Percentiles rank a stretch among this genome's conserved stretches.
Evolutionary conservation across 208 protist species (phyloP).

Genomic region (Trypanosoma platydactyli): DNA sequence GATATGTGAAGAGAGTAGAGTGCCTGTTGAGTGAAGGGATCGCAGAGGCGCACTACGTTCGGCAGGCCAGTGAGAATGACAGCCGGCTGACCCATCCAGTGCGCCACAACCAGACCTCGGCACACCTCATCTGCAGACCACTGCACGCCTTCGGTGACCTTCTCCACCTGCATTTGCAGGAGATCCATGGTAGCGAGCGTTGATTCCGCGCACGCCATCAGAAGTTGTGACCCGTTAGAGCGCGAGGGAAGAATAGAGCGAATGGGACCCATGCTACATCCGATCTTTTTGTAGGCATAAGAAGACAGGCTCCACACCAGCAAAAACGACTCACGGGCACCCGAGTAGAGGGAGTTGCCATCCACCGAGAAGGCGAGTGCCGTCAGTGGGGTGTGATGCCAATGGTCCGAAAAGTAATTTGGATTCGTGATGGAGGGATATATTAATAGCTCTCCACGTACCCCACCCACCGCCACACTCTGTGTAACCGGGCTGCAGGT

Average conservation of each 20-base stretch:
- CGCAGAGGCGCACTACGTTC: conserved; percentile 79
- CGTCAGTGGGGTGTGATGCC: conserved; percentile 85
- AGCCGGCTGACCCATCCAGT: conserved; percentile 70
- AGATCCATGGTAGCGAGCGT: conserved; percentile 73
- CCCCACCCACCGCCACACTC: conserved; percentile 67
- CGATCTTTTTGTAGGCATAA: conserved; percentile 60
- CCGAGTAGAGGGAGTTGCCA: conserved; percentile 73
- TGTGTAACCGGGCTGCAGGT: conserved; percentile 49
- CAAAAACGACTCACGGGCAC: conserved; percentile 63
- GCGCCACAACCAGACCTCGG: conserved; percentile 65
- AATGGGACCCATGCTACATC: conserved; percentile 43
- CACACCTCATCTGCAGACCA: conserved; percentile 71
- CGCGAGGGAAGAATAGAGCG: conserved; percentile 41
- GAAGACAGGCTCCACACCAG: conserved; percentile 71
- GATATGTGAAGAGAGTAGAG: conserved; percentile 89
- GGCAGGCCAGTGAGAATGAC: conserved; percentile 81
- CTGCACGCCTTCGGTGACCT: conserved; percentile 75
- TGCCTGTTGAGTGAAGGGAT: conserved; percentile 84
- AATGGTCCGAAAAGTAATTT: conserved; percentile 87
- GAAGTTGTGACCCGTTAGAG: conserved; percentile 34
- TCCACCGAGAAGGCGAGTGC: conserved; percentile 74
- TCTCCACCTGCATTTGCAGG: conserved; percentile 61
- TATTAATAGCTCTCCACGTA: conserved; percentile 71
- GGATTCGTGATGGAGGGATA: conserved; percentile 51
- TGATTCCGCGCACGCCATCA: conserved; percentile 64